Evolutionary conservation across 2,329 filamentous ascomycete species (phyloP), one percentile per base, ranked within the genome.

Genomic region (Dichotomopilus funicola): DNA sequence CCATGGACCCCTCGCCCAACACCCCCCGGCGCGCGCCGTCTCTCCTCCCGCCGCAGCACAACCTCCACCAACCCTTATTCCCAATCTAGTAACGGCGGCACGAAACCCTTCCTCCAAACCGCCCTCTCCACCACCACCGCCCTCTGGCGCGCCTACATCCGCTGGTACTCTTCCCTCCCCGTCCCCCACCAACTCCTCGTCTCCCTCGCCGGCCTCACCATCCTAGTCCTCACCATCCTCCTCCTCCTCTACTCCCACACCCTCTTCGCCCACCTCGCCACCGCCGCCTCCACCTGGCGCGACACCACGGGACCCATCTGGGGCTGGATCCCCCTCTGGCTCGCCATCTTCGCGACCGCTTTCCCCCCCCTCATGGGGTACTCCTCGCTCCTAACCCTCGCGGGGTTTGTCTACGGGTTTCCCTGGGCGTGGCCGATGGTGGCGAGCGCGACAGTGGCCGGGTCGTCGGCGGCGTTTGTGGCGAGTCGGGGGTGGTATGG

Each of bases 321-420:
- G 77, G 92, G 90, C 45, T 94, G 83, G 77, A 75, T 81, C 57
- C 80, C 96, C 49, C 77, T 94, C 41, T 95, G 90, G 82, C 69
- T 80, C 36, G 74, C 89, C 63, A 86, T 88, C 38, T 90, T 91
- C 68, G 68, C 80, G 42, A 87, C 91, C 12, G 89, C 86, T 2
- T 95, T 96, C 70, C 91, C 91, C 19, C 91, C 91, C 2, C 71
- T 95, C 64, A 86, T 96, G 60, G 91, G 91, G 11, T 96, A 95
- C 75, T 89, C 86, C 59, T 89, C 87, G 1, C 85, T 86, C 64
- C 72, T 76, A 56, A 81, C 77, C 33, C 68, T 81, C 33, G 72
- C 77, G 6, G 76, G 76, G 35, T 77, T 83, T 63, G 76, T 83
- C 11, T 83, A 76, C 65, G 80, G 78, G 2, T 81, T 82, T 61